phyloP scores from a whole-genome alignment of 169 alveolate species.

The Plasmodium billcollinsi region DNA sequence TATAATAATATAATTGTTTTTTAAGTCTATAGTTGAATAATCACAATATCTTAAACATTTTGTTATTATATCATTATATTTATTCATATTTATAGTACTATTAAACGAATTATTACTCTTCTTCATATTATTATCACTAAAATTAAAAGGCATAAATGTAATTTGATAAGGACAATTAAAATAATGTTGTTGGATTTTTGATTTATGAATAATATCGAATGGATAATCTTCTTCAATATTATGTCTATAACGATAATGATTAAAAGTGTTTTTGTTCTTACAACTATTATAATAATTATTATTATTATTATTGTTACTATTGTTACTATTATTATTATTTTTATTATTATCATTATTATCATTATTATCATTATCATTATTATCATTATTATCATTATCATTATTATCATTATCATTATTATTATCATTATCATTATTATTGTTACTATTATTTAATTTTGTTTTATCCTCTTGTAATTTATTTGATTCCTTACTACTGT shows the following conservation, averaged over 20 bases:
- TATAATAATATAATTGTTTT: constrained; percentile 41
- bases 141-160: constrained; percentile 46
- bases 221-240: not conserved
- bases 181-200: constrained; percentile 77
- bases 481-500: not conserved
- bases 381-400: no score
- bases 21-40: constrained; percentile 34
- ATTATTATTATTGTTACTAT: not conserved
- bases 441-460: not conserved
- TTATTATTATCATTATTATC: no score
- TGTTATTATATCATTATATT: constrained; percentile 48
- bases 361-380: no score
- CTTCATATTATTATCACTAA: not conserved
- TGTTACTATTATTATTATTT: no score
- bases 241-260: constrained; percentile 55
- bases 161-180: constrained; percentile 75
- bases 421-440: no score
- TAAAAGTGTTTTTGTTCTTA: not conserved
- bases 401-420: no score
- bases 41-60: constrained; percentile 68
- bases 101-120: constrained; percentile 1
- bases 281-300: no score
- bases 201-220: constrained; percentile 63
- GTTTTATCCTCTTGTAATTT: not conserved
- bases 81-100: constrained; percentile 34